Base-by-base conservation (phyloP, 2,329 filamentous ascomycete genomes). In the Trichoderma oligosporum region DNA sequence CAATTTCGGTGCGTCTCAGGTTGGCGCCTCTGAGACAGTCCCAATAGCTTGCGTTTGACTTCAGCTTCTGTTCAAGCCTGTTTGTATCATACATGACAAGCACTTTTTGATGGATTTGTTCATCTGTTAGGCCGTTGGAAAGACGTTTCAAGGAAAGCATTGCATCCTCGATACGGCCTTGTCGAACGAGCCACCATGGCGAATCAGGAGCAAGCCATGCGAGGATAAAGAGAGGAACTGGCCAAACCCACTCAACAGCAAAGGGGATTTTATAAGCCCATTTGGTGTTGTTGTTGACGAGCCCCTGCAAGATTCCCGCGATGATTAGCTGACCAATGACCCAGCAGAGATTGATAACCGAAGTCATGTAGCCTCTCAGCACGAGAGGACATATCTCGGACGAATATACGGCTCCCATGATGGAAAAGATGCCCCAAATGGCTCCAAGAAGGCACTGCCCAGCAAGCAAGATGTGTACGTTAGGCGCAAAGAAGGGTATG, bases 401-500 rank as follows among this genome's bases (percentile, higher is more conserved):
- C 0, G 76, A 75, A 58, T 79, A 79, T 0, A 74, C 70, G 0
- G 73, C 69, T 0, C 70, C 69, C 33, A 77, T 66, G 1, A 73
- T 75, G 35, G 71, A 70, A 59, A 78, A 72, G 7, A 70, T 62
- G 2, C 70, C 70, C 66, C 73, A 76, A 0, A 74, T 72, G 18
- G 78, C 54, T 57, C 71, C 70, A 29, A 71, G 73, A 5, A 80
- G 64, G 35, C 79, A 67, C 49, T 78, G 70, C 2, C 74, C 75
- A 11, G 75, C 68, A 2, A 78, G 62, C n/a, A 78, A 67, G 2
- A 72, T 68, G 7, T 69, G 62, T 4, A 73, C 65, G 14, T 71
- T 74, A 0, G 70, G 67, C 9, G 63, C 62, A 25, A 62, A 66
- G 46, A 66, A 61, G 5, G 53, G 57, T 8, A 65, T 61, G 39